Percentiles rank a stretch among this genome's conserved stretches.
These are phyloP conservation scores for Auriculariales sp. DNA, from an alignment of 768 basidiomycete species.

Conservation along the genomic window DNA sequence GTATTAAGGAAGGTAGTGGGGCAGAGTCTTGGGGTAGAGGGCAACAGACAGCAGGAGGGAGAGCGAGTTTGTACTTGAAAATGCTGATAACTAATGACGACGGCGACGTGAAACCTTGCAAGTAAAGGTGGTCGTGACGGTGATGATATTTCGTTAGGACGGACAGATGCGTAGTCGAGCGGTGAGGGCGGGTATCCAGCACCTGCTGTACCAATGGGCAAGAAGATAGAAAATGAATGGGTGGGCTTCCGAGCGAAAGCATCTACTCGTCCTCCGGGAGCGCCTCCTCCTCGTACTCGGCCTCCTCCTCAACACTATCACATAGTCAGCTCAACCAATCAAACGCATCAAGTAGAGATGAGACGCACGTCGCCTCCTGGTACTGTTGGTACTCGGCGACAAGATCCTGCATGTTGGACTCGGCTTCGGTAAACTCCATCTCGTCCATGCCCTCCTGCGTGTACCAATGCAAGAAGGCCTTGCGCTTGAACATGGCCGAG, in stretches of 20 bases:
- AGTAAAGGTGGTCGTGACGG: no score
- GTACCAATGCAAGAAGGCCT: constrained; percentile 98
- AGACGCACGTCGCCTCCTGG: constrained; percentile 79
- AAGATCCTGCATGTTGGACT: constrained; percentile 98
- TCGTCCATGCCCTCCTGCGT: constrained; percentile 99
- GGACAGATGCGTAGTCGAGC: no score
- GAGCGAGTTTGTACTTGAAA: no score
- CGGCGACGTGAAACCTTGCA: no score
- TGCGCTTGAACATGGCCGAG: constrained; percentile 97
- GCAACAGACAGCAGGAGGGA: no score
- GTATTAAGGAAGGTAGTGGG: no score
- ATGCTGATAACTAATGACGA: no score
- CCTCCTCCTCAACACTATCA: constrained; percentile 69
- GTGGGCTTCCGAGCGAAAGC: neutral
- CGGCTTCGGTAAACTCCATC: constrained; percentile 98
- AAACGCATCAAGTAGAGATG: neutral
- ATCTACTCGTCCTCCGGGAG: constrained; percentile 42
- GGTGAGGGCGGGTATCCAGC: neutral
- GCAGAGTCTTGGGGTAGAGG: no score
- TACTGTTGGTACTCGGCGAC: constrained; percentile 97
- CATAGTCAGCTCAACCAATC: constrained; percentile 8
- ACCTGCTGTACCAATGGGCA: neutral
- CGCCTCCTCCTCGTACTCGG: constrained; percentile 75
- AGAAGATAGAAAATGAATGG: neutral
- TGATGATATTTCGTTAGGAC: no score